Base-by-base conservation (phyloP, 495 filamentous ascomycete species). In the Pseudoneurospora amorphoporcata region DNA sequence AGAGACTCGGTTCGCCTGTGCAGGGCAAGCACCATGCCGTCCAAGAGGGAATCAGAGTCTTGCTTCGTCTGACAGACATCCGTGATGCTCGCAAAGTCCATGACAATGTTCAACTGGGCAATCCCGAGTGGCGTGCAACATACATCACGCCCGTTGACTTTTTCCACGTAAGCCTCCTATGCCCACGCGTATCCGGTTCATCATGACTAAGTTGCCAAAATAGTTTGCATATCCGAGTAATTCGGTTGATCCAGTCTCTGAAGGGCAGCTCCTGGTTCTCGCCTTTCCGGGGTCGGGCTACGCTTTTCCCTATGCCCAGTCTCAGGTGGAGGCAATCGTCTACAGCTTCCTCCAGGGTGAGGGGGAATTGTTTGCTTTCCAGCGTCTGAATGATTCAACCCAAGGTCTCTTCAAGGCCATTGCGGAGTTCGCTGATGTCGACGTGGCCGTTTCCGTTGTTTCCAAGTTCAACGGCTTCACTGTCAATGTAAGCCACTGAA, bases 61-160 rank as follows among this genome's bases (percentile, higher is more conserved):
- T 86, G 74, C 76, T 91, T 70, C 84, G 81, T 4, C 86, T 90
- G 73, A 78, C 82, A 16, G 87, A 92, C 73, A 86, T 91, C 61
- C 83, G 84, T 70, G 87, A 90, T 75, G 84, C 88, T 39, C 84
- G 80, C 53, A 82, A 82, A 29, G 81, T 84, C 19, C 82, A 84
- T 72, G 78, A 82, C 39, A 84, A 84, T 17, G 74, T 87, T 58
- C 77, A 82, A 8, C 74, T 83, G 40, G 77, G 81, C 65, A 77
- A 80, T 70, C 81, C 77, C n/a, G 83, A 84, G 43, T 91, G 88
- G 85, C 71, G 75, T 40, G 82, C 85, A 14, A 78, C 83, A 68
- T 88, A 85, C 70, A 81, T 91, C 23, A 79, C 81, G 23, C 79
- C 84, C 4, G 77, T 72, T 68, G 82, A 87, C 29, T 86, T 84